These are phyloP conservation scores for Leptodermis oblonga DNA, from an alignment of 257 asterid species.

Conservation along the genomic window DNA sequence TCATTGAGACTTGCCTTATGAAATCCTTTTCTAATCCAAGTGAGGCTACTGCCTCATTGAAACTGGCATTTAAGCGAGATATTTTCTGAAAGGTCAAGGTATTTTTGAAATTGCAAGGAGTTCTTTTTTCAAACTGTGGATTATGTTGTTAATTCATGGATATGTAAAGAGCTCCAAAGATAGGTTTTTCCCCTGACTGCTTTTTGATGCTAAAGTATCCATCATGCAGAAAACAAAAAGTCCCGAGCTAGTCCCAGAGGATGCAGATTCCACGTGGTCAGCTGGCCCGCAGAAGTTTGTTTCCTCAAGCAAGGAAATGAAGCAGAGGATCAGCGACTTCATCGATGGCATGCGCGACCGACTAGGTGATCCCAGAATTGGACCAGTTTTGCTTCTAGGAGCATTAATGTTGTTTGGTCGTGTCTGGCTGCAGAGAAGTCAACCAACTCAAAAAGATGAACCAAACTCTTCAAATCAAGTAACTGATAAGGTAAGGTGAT, in stretches of 20 bases:
- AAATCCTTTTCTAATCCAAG: background rate
- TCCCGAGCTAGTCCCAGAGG: conserved; percentile 87
- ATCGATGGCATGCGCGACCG: conserved; percentile 33
- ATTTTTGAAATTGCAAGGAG: background rate
- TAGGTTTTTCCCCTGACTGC: background rate
- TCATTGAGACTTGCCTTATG: background rate
- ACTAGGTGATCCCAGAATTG: conserved; percentile 78
- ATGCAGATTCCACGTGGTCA: conserved; percentile 59
- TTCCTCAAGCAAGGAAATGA: conserved; percentile 46
- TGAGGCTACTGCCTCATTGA: background rate
- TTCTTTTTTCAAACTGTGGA: background rate
- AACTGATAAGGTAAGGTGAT: conserved; percentile 17
- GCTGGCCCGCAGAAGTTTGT: conserved; percentile 46
- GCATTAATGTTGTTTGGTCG: conserved; percentile 69
- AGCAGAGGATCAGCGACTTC: conserved; percentile 33
- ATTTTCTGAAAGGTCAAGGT: background rate
- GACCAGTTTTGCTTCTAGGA: conserved; percentile 74
- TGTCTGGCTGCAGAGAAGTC: conserved; percentile 65
- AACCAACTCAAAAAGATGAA: conserved; percentile 30
- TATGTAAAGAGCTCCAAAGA: background rate
- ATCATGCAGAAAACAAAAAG: conserved; percentile 70
- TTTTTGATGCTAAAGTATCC: background rate
- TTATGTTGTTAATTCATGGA: background rate
- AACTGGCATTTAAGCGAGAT: background rate
- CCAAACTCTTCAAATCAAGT: conserved; percentile 36